Evolutionary conservation across 148 eudicot genomes (phyloP).

Genomic region (Pouteria glomerata): DNA sequence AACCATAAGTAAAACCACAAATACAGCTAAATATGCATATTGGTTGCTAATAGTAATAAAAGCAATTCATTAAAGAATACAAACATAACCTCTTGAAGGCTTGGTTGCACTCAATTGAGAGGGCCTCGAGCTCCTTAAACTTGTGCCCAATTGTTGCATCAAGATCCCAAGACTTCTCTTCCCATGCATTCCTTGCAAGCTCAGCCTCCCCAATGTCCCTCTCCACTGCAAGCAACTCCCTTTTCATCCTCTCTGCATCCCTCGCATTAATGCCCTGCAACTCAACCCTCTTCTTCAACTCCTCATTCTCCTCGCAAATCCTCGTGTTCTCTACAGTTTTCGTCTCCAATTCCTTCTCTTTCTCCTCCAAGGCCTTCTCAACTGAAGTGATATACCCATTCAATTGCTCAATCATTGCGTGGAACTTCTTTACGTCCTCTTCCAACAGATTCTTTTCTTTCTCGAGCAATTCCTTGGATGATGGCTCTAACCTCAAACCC

Average conservation of each 20-base stretch:
- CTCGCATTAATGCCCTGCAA: slow-evolving; percentile 69
- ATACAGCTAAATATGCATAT: not conserved
- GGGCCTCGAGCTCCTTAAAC: slow-evolving; percentile 70
- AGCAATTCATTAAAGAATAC: too few species aligned
- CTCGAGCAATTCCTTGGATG: slow-evolving; percentile 55
- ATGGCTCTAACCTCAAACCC: slow-evolving; percentile 45
- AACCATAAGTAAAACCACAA: not conserved
- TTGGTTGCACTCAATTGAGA: slow-evolving; percentile 69
- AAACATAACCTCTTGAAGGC: slow-evolving; percentile 58
- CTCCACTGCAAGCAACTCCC: slow-evolving; percentile 73
- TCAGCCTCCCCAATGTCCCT: slow-evolving; percentile 78
- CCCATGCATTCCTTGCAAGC: slow-evolving; percentile 59
- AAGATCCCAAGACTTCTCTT: slow-evolving; percentile 86
- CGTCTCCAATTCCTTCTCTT: slow-evolving; percentile 56
- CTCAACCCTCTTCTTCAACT: slow-evolving; percentile 67
- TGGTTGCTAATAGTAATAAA: too few species aligned
- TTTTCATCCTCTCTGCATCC: slow-evolving; percentile 97
- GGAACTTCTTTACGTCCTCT: slow-evolving; percentile 60
- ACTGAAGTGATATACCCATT: slow-evolving; percentile 33
- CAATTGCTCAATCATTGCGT: slow-evolving; percentile 36
- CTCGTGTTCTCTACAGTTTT: slow-evolving; percentile 47
- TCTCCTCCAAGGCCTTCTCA: slow-evolving; percentile 64
- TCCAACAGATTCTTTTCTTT: slow-evolving; percentile 44
- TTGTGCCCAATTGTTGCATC: slow-evolving; percentile 50
- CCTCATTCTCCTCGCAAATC: slow-evolving; percentile 71